Base-by-base conservation (phyloP, 176 grass and related monocot species). In the Phoenix dactylifera region DNA sequence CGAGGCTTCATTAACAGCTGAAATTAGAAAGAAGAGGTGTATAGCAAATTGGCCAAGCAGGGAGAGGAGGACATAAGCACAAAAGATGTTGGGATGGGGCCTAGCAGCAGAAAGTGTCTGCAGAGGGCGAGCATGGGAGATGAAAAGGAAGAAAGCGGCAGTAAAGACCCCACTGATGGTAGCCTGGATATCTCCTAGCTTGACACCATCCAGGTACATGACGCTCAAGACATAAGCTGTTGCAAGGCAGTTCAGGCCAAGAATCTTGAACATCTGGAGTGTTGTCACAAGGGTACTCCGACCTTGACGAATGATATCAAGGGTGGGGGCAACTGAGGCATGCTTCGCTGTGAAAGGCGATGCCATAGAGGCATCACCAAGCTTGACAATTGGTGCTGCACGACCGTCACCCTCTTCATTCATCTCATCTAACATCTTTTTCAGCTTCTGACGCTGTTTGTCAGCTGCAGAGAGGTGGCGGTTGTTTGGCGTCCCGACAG, bases 231-330 rank as follows among this genome's bases (percentile, higher is more conserved):
- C 93, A 20, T 89, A 98, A 57, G 93, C 93, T 25, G 93, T 92
- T 35, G 93, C 88, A 62, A 98, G 84, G 64, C 93, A 98, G 66
- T 98, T 98, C 48, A 98, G 88, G 48, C 93, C 93, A 77, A 98
- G 87, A 82, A 98, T 98, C 81, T 98, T 98, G 67, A 98, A 98
- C 93, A 98, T 98, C 74, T 98, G 93, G 77, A 98, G 93, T 12
- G 88, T 98, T 10, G 93, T 98, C 24, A 98, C 93, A 55, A 98
- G 76, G 16, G 93, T 92, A 76, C 93, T 98, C 66, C 93, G 65
- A 7, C 88, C 93, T 67, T 98, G 93, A 48, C 84, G 88, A 74
- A 98, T 92, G 69, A 98, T 92, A 77, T 98, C 93, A 35, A 98
- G 82, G 3, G 93, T 88, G 39, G 93, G 87, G 18, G 84, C 84